Base-by-base conservation (phyloP, 495 filamentous ascomycete genomes). In the Daldinia bambusicola region DNA sequence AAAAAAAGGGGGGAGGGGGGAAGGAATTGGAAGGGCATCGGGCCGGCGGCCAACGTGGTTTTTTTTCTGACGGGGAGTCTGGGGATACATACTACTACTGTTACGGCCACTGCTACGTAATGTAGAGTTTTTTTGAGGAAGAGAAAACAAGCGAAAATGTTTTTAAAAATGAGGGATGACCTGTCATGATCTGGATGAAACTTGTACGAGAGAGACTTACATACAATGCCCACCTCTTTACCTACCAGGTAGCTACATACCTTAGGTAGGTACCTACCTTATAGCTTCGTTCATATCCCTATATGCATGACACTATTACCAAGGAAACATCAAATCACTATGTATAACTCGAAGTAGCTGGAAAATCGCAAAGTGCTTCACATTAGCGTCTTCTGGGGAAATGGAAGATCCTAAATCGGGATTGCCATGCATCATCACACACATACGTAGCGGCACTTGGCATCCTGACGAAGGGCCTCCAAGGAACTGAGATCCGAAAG, bases 41-140 rank as follows among this genome's bases (percentile, higher is more conserved):
- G 70, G 61, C 65, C 65, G 70, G 70, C 61, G 70, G 70, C 41
- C 70, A 73, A 69, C 20, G 61, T 67, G 34, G 61, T 60, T 55
- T 57, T 55, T 57, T 36, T 16, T 26, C 26, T 26, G 26, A 26
- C 26, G 59, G 30, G 31, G 67, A 69, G 60, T 69, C 55, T 64
- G 53, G 61, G 67, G 61, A 58, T 22, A 40, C 34, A 36, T 36
- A 43, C 40, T 43, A 43, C 13, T 43, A 32, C 52, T 63, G 37
- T 32, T 69, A 53, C 62, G 30, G 56, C 51, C 59, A 43, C 34
- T 63, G 36, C 34, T 63, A 48, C 67, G 41, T 70, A 57, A 66
- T 66, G 56, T 32, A 51, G 62, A 55, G 34, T 1, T 26, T 26
- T 26, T 61, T 2, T 4, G 32, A 37, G 53, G 50, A 50, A 56